These are phyloP conservation scores for Aspergillus leporis DNA, from an alignment of 495 filamentous ascomycete species.

Conservation along the genomic window DNA sequence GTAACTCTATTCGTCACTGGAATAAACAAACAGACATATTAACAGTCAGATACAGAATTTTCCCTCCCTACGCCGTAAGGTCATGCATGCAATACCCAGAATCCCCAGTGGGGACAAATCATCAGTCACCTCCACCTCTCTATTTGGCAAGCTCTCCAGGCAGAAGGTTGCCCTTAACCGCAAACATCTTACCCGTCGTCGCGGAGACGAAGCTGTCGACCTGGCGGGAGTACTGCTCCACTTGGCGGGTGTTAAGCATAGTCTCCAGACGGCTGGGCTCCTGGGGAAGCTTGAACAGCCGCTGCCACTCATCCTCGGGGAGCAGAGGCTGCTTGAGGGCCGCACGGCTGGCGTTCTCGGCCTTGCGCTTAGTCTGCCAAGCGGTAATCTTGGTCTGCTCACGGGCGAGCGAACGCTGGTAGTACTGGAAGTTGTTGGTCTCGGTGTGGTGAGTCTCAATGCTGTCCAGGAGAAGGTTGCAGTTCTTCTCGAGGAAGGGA, in stretches of 20 bases:
- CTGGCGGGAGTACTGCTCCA: conserved; percentile 97
- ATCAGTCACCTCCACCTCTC: conserved; percentile 16
- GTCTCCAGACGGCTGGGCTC: conserved; percentile 91
- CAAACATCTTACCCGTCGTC: conserved; percentile 97
- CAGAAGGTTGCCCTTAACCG: conserved; percentile 72
- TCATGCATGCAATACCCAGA: conserved; percentile 49
- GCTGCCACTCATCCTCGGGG: conserved; percentile 97
- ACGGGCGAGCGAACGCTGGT: conserved; percentile 89
- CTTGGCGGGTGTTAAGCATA: conserved; percentile 90
- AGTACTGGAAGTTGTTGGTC: conserved; percentile 98
- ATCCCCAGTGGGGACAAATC: conserved; percentile 30
- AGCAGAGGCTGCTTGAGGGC: conserved; percentile 85
- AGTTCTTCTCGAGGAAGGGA: conserved; percentile 98
- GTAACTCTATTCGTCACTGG: conserved; percentile 38
- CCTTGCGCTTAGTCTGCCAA: conserved; percentile 94
- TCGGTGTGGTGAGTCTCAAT: conserved; percentile 98
- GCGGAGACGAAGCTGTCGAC: conserved; percentile 93
- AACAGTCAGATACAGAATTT: conserved; percentile 52
- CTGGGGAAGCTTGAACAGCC: conserved; percentile 92
- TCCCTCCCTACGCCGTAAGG: conserved; percentile 54
- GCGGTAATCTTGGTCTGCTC: conserved; percentile 95
- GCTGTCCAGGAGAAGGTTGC: conserved; percentile 89
- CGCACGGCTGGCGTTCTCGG: conserved; percentile 82
- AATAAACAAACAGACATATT: conserved; percentile 41
- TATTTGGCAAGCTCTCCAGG: conserved; percentile 50